Conservation (phyloP, 2,329 filamentous ascomycete genomes). For the Exophiala phaeomuriformis region DNA sequence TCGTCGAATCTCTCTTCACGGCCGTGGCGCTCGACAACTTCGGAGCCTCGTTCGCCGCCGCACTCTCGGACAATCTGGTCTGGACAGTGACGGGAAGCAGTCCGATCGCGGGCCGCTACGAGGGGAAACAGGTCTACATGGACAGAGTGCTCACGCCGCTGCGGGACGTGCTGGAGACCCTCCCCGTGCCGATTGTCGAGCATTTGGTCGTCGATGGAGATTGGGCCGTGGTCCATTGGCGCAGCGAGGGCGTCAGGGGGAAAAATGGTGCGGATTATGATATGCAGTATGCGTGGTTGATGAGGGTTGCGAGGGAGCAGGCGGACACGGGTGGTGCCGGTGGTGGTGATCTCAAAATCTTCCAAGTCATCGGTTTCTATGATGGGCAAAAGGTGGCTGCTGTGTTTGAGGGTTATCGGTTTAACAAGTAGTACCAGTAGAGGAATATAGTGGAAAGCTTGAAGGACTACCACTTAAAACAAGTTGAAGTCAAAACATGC, state of each 20-base stretch:
- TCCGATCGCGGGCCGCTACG: slow-evolving; percentile 13
- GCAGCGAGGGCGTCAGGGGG: slow-evolving; percentile 8
- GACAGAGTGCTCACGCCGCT: slow-evolving; percentile 16
- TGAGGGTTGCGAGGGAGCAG: slow-evolving; percentile 4
- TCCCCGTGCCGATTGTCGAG: slow-evolving; percentile 17
- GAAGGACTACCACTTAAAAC: too few relatives aligned
- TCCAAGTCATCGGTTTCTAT: slow-evolving; percentile 17
- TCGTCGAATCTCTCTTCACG: slow-evolving; percentile 17
- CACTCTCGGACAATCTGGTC: slow-evolving; percentile 12
- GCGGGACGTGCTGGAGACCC: slow-evolving; percentile 7
- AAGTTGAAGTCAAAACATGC: too few relatives aligned
- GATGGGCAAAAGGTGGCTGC: slow-evolving; percentile 13
- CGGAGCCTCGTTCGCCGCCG: slow-evolving; percentile 9
- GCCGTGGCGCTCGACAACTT: slow-evolving; percentile 17
- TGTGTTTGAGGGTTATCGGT: slow-evolving; percentile 15
- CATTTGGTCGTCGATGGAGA: slow-evolving; percentile 15
- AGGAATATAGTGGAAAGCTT: too few relatives aligned
- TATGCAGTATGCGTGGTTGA: slow-evolving; percentile 19
- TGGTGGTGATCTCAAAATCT: slow-evolving; percentile 6
- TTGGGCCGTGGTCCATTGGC: slow-evolving; percentile 16
- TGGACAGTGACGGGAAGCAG: slow-evolving; percentile 14
- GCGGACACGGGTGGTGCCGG: not conserved
- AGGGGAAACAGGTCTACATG: slow-evolving; percentile 14
- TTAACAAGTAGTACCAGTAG: not conserved
- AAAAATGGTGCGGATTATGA: slow-evolving; percentile 20